A percentile compares a stretch with the other conserved stretches of the same genome.
Evolutionary conservation across 768 basidiomycete species (phyloP).

Genomic region (Auricularia sp.): DNA sequence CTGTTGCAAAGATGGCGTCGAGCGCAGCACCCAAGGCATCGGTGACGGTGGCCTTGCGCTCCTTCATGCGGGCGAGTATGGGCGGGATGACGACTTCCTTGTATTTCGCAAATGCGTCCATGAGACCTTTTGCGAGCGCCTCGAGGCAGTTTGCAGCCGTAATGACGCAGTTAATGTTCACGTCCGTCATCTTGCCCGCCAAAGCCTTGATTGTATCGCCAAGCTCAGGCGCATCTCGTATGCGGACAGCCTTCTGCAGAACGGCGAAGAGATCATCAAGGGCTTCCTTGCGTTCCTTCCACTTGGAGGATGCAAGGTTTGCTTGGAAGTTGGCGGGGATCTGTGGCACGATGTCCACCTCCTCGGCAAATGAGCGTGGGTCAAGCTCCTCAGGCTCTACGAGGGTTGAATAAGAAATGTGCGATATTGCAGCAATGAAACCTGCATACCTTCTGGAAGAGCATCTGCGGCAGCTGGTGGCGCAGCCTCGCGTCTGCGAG

Average conservation of each 20-base stretch:
- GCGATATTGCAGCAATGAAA: constrained; percentile 4
- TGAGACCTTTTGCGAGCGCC: constrained; percentile 73
- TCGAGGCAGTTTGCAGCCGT: constrained; percentile 79
- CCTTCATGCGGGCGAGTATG: constrained; percentile 85
- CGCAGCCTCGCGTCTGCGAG: constrained; percentile 41
- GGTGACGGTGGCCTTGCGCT: constrained; percentile 82
- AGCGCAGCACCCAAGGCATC: constrained; percentile 81
- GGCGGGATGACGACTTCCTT: constrained; percentile 61
- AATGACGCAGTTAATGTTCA: constrained; percentile 93
- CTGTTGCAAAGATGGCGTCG: constrained; percentile 79
- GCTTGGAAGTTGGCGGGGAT: constrained; percentile 68
- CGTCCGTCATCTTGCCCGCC: constrained; percentile 76
- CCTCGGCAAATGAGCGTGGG: constrained; percentile 70
- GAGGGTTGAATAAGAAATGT: constrained; percentile 9
- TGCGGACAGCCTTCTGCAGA: constrained; percentile 57
- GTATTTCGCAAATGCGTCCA: constrained; percentile 61
- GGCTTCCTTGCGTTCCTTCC: constrained; percentile 94
- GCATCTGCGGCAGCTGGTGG: constrained; percentile 23
- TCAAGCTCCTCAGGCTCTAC: constrained; percentile 52
- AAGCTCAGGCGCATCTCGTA: constrained; percentile 72
- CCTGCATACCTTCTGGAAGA: constrained; percentile 34
- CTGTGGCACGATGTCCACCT: constrained; percentile 65
- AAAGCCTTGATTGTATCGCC: constrained; percentile 67
- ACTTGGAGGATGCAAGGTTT: constrained; percentile 79
- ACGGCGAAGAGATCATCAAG: constrained; percentile 72